Evolutionary conservation across 2,329 filamentous ascomycete species (phyloP), one percentile per base, ranked within the genome.

Genomic region (Nemania bipapillata): DNA sequence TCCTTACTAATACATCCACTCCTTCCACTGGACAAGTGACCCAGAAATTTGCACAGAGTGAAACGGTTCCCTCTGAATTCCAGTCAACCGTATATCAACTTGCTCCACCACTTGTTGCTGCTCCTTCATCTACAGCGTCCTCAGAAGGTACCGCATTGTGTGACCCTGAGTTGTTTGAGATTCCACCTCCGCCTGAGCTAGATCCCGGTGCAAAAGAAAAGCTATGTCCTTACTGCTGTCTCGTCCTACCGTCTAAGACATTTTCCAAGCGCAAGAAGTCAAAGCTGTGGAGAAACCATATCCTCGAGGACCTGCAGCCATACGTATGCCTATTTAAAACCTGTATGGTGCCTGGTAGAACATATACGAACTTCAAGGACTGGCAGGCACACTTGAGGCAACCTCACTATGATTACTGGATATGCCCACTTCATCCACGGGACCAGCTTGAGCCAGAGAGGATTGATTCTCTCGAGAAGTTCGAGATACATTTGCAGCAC

Each of bases 101-200:
- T 12, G 3, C 32, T 17, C 6, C 26, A 3, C 28, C 28, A 53
- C 22, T 28, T 28, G n/a, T 15, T 4, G 22, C 11, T 30, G 50
- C 50, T 17, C 50, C 50, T 7, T 53, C 50, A 32, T 53, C 50
- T 9, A 26, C 15, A 9, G 22, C 50, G 7, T 53, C 50, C 4
- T 30, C 50, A 17, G 28, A 9, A 3, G 50, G 11, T 6, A 17
- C 12, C 17, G 12, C 8, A 9, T 12, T 53, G 24, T 3, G 3
- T 5, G 8, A 11, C 17, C n/a, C 4, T 7, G 17, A 7, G 7
- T 15, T 15, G 9, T 30, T 53, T 53, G 50, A 53, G 24, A n/a
- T 53, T n/a, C 50, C 50, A 9, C 50, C 50, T 30, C 20, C 50
- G 12, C 50, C 50, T n/a, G 28, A 53, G 20, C 50, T 53, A 12